Evolutionary conservation across 805 yeast species (phyloP), one percentile per base, ranked within the genome.

Genomic region (Lachancea sp.): DNA sequence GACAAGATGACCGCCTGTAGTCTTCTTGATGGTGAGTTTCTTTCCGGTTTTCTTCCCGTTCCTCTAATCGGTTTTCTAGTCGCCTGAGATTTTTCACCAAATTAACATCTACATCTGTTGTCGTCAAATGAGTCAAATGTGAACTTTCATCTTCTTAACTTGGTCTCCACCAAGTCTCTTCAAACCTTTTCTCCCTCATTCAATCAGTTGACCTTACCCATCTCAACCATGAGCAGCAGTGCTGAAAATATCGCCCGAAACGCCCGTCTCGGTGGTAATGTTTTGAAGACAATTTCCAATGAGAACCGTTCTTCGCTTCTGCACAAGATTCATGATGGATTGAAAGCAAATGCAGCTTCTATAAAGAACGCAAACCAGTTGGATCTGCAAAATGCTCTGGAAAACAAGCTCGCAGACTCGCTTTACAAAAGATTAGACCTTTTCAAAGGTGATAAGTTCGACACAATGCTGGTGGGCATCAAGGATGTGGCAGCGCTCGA

Each of bases 401-500:
- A 69, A n/a, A 72, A 77, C 38, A 75, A 79, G 5, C 67, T 91
- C 27, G 72, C 93, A 0, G 65, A 80, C 0, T 77, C 97, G 1
- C 69, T 93, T 54, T 70, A 90, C 42, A 90, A 87, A 60, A 74
- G 99, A 55, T 72, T 93, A 13, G 98, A 95, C 62, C 71, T 93
- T 33, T 75, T 85, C 38, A 78, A 75, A 50, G 80, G 82, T 44
- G 96, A 85, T 48, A 93, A 95, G 65, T 93, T 78, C 59, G 98
- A 90, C 51, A 71, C 85, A 22, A 93, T 93, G 99, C 76, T 91
- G 42, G 93, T 89, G 61, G 99, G 99, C 20, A 81, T 93, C 13
- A 70, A 84, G 38, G 99, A 93, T 55, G 99, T 93, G 16, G 93
- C 96, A 1, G 75, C 75, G 2, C 73, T 93, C 43, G 85, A 82